Base-by-base conservation (phyloP, 2,329 filamentous ascomycete genomes). In the Fusarium veterinarium region DNA sequence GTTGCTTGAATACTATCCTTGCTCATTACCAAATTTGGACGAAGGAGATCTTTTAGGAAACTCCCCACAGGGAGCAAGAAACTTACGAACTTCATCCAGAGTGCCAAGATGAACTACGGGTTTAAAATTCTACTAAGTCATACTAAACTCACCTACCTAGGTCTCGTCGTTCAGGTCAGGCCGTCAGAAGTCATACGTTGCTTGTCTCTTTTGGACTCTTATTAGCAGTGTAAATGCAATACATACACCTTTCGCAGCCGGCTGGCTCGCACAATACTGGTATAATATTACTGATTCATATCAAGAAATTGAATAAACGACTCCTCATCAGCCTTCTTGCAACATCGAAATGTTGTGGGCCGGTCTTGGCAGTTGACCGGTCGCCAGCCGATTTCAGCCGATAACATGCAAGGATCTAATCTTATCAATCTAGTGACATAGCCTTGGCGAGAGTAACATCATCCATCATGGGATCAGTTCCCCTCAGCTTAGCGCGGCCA, bases 371-470 rank as follows among this genome's bases (percentile, higher is more conserved):
- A 57, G 59, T 42, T 56, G 41, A 58, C 61, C 23, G 35, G 44
- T 64, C n/a, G 10, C 19, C 49, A 37, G 49, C 60, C 75, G 67
- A 71, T 70, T 73, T 73, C 62, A 63, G 64, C 63, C 71, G 64
- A 64, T 45, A n/a, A 28, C 16, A 23, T 31, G 46, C 65, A 62
- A 60, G 65, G 74, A 80, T 81, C 80, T 81, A 80, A 81, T 81
- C 80, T 81, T 80, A 81, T 81, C 80, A 81, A 81, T 81, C 80
- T 78, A 59, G 17, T 48, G 57, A n/a, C 23, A 25, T 49, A 16
- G 55, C 42, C 67, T 73, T 75, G 68, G 70, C 57, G 37, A 49
- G 60, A 57, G 48, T 59, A 57, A 42, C 73, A 75, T 76, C 76
- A 79, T 78, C 75, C 76, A 79, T 78, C 75, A 78, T 76, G 71